These are phyloP conservation scores for Hydrangea macrophylla DNA, from an alignment of 148 eudicot species.

Conservation along the genomic window DNA sequence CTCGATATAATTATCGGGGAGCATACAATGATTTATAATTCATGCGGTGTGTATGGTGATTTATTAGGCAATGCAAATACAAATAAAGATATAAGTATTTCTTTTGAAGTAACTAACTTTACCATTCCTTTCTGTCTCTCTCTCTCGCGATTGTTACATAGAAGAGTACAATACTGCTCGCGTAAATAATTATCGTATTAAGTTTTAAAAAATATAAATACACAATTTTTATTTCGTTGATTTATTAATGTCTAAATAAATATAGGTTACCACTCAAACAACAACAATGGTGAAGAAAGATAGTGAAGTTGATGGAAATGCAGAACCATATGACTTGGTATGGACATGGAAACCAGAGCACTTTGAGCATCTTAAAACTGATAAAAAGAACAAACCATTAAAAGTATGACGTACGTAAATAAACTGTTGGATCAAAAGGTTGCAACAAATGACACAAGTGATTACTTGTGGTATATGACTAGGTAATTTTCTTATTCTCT, in stretches of 20 bases:
- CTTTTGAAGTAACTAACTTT: constrained; percentile 23
- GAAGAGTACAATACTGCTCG: constrained; percentile 43
- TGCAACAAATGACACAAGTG: constrained; percentile 27
- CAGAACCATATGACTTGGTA: constrained; percentile 4
- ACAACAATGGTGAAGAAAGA: constrained; percentile 19
- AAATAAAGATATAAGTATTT: constrained; percentile 17
- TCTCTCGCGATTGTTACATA: constrained; percentile 41
- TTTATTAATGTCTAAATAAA: too few relatives aligned
- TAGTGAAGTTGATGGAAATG: not conserved
- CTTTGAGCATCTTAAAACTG: constrained; percentile 8
- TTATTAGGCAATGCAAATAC: constrained; percentile 38
- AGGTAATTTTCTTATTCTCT: constrained; percentile 13
- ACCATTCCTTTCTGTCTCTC: constrained; percentile 42
- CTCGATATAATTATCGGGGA: too few relatives aligned
- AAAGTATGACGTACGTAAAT: constrained; percentile 12
- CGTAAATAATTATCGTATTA: constrained; percentile 10
- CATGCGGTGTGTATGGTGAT: too few relatives aligned
- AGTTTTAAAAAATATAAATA: not conserved
- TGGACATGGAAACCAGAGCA: constrained; percentile 29
- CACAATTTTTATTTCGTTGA: not conserved
- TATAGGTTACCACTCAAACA: constrained; percentile 25
- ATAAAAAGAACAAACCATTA: not conserved
- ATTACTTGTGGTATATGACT: constrained; percentile 40
- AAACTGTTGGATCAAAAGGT: constrained; percentile 18
- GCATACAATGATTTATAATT: too few relatives aligned